Conservation (phyloP, 192 early-diverging fungal species). For the Mycoemilia scoparia region DNA sequence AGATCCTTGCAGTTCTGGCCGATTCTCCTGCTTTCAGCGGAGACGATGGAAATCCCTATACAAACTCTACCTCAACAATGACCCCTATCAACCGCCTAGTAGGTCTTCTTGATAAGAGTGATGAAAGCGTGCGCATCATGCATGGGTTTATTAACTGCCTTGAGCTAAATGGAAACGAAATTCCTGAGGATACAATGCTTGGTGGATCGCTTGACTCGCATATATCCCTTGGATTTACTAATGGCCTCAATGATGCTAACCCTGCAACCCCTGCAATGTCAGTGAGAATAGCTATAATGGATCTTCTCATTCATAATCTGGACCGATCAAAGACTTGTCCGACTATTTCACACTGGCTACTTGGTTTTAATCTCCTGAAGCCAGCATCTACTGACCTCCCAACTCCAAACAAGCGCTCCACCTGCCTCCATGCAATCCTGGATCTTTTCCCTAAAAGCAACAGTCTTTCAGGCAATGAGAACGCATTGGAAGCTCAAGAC, state of each 20-base stretch:
- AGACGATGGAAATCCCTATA: slow-evolving; percentile 15
- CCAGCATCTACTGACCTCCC: slow-evolving; percentile 21
- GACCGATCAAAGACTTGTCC: slow-evolving; percentile 33
- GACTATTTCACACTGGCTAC: slow-evolving; percentile 72
- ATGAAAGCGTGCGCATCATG: slow-evolving; percentile 48
- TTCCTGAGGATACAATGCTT: slow-evolving; percentile 10
- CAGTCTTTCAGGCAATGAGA: slow-evolving; percentile 11
- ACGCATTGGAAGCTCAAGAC: slow-evolving; percentile 2
- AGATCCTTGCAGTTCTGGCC: slow-evolving; percentile 51
- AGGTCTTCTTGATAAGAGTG: slow-evolving; percentile 39
- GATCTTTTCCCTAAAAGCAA: slow-evolving; percentile 35
- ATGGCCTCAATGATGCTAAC: slow-evolving; percentile 19
- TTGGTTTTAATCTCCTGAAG: slow-evolving; percentile 53
- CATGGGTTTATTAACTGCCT: slow-evolving; percentile 62
- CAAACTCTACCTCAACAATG: slow-evolving; percentile 24
- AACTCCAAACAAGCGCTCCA: slow-evolving; percentile 20
- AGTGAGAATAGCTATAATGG: slow-evolving; percentile 66
- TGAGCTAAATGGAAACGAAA: slow-evolving; percentile 36
- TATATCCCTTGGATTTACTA: slow-evolving; percentile 17
- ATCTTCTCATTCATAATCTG: slow-evolving; percentile 66
- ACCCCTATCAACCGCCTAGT: slow-evolving; percentile 53
- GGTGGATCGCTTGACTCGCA: slow-evolving; percentile 21
- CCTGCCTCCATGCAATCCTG: slow-evolving; percentile 44
- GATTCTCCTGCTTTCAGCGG: slow-evolving; percentile 50
- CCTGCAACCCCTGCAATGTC: slow-evolving; percentile 25